Evolutionary conservation across 805 yeast genomes (phyloP), one percentile per base, ranked within the genome.

Genomic region (Clavispora santaluciae): DNA sequence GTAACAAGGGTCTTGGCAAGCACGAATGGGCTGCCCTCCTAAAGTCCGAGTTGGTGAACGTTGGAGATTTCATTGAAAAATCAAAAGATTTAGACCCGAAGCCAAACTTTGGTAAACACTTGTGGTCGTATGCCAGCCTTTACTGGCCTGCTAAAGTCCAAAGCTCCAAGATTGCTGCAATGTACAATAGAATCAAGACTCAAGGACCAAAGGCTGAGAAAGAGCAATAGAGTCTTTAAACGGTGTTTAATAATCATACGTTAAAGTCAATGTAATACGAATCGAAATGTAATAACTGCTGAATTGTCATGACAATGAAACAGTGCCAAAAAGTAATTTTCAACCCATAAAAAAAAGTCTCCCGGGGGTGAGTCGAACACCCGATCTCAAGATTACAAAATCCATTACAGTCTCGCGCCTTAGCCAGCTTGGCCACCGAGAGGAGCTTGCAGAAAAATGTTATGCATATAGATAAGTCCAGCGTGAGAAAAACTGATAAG

Each of bases 61-160:
- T 88, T 35, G 96, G 96, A 22, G 80, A 82, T 48, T 81, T 77
- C 54, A 87, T 87, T 40, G 76, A 68, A 25, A 54, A 61, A 39
- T 69, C 68, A 17, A 42, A 43, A 12, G 51, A 48, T 12, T 40
- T 45, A 30, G 54, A 45, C 17, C 34, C 42, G 2, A 56, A 66
- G 22, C 69, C 62, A 6, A 74, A 70, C 54, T 51, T 66, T 43
- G 67, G 70, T 42, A 81, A 76, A 56, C 93, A 87, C 53, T 63
- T 88, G 44, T 88, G 96, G 96, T 76, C 85, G 22, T 87, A 83
- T 59, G 87, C 93, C 4, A 73, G 89, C 16, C 74, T 77, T 40
- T 88, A 80, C 65, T 88, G 96, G 96, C 96, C 96, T 2, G 85
- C 80, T 3, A 75, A 76, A 46, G 96, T 82, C n/a, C 78, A 84